phyloP scores from a whole-genome alignment of 805 yeast species.

The Saturnispora ahearnii region DNA sequence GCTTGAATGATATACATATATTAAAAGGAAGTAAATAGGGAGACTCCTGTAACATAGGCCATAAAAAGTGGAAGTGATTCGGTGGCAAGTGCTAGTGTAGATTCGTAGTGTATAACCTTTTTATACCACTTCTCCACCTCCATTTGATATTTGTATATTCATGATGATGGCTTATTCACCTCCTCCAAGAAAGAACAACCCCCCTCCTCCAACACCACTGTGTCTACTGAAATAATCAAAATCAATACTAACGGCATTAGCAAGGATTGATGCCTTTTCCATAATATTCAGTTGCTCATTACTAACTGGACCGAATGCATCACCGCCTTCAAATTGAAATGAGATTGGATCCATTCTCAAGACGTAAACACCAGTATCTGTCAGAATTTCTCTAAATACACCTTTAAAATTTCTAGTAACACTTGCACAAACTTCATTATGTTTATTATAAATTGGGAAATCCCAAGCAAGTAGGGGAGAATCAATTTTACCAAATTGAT shows the following conservation, averaged over 20 bases:
- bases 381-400: conserved; percentile 80
- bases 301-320: conserved; percentile 39
- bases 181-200: conserved; percentile 24
- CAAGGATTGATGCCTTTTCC: conserved; percentile 78
- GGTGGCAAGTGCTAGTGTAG: too few relatives aligned
- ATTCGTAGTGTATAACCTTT: too few relatives aligned
- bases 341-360: conserved; percentile 72
- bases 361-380: conserved; percentile 91
- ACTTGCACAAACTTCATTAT: conserved; percentile 53
- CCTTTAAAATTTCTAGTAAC: conserved; percentile 96
- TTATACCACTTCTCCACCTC: too few relatives aligned
- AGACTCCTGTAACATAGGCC: too few relatives aligned
- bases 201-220: conserved; percentile 49
- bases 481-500: conserved; percentile 83
- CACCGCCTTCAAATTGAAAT: conserved; percentile 47
- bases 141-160: background rate
- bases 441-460: conserved; percentile 62
- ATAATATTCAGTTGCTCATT: conserved; percentile 47
- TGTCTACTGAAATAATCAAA: conserved; percentile 97
- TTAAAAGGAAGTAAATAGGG: too few relatives aligned
- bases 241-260: conserved; percentile 85
- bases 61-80: too few relatives aligned
- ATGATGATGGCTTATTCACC: background rate
- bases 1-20: too few relatives aligned
- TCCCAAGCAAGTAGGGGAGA: conserved; percentile 81